Evolutionary conservation across 345 rosid genomes (phyloP), one percentile per base, ranked within the genome.

Genomic region (Syzygium oleosum): DNA sequence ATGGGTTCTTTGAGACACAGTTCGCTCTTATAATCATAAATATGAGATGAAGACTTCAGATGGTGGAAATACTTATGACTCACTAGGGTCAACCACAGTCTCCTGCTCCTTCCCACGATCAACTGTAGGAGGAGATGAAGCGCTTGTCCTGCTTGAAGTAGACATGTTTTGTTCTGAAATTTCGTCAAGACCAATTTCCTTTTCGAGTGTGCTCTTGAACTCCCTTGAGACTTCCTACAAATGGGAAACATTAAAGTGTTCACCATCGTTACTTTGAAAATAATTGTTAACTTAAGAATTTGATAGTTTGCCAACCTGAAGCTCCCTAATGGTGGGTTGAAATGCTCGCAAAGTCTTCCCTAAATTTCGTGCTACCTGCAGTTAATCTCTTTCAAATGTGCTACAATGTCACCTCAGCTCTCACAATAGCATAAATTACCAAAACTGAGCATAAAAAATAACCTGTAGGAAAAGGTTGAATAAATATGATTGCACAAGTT

Each of bases 241-340:
- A n/a, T 21, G 68, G 87, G 41, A 77, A 85, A n/a, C 6, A 22
- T 51, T 56, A 85, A 84, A 46, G 27, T 2, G 49, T 19, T 5
- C 8, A 5, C 83, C 49, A 34, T 19, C 49, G 38, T 38, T 73
- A 38, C 80, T 73, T 34, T 73, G 49, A 73, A 73, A 73, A 1
- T 15, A 38, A 19, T 21, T 38, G 27, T 73, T 10, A 38, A 73
- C 38, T 73, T 73, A 73, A 73, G 8, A 73, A 22, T 10, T 73
- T 38, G 83, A 73, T 43, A 51, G 53, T 38, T 25, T 16, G 56
- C 59, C 88, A 80, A 96, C 99, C 97, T 97, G 99, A 85, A 97
- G 94, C 91, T 97, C 99, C 91, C 94, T 95, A 90, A 97, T 95
- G 85, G 99, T 95, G 41, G 99, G 99, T 87, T 97, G 99, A 92